These are phyloP conservation scores for Melaleuca quinquenervia DNA, from an alignment of 345 rosid species.

Conservation along the genomic window DNA sequence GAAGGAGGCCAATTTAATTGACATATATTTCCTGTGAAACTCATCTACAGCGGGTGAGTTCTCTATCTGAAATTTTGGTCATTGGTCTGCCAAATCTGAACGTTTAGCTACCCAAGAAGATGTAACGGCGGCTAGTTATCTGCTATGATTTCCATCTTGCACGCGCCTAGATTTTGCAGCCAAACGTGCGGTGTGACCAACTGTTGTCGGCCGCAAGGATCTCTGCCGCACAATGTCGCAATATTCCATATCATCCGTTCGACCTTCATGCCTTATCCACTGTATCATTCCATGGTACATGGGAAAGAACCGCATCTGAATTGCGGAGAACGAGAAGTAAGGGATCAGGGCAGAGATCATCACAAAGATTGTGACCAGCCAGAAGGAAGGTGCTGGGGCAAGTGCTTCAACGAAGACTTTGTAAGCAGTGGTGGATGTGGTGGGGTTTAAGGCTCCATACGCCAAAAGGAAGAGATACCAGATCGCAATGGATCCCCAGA, in stretches of 20 bases:
- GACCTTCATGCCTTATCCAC: constrained; percentile 72
- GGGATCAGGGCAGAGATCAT: constrained; percentile 45
- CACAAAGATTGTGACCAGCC: constrained; percentile 56
- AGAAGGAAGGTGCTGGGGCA: constrained; percentile 65
- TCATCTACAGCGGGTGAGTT: not conserved
- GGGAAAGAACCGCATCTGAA: constrained; percentile 80
- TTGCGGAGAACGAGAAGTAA: constrained; percentile 45
- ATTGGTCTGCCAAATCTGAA: not conserved
- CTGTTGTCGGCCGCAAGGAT: constrained; percentile 57
- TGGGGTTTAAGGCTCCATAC: constrained; percentile 44
- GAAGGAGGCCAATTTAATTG: not conserved
- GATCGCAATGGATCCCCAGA: constrained; percentile 57
- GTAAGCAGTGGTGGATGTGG: constrained; percentile 38
- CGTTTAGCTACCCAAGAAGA: not conserved
- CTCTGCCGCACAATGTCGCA: constrained; percentile 72
- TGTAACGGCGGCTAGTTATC: constrained; percentile 48
- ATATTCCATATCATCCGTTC: constrained; percentile 51
- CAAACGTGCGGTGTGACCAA: constrained; percentile 64
- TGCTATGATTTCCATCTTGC: not conserved
- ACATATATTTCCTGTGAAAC: not conserved
- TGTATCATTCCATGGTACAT: constrained; percentile 89
- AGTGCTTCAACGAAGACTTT: constrained; percentile 64
- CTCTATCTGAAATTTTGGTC: not conserved
- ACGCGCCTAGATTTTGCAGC: constrained; percentile 11
- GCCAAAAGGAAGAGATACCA: constrained; percentile 68